Percentiles rank a stretch among this genome's conserved stretches.
phyloP scores from a whole-genome alignment of 1,139 yeast species.

The Taiozyma sp. region DNA sequence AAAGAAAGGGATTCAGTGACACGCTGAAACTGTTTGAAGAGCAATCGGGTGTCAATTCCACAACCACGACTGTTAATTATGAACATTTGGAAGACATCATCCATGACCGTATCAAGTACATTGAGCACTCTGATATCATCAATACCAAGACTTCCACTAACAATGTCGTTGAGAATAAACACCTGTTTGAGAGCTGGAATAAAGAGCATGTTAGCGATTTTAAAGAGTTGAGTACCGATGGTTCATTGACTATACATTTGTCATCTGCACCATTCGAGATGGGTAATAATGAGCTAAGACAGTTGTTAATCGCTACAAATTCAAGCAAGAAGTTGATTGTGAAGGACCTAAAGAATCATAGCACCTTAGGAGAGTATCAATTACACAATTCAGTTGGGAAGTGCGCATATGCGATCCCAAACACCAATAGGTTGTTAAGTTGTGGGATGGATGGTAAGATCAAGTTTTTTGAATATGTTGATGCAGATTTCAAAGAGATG shows the following conservation, averaged over 20 bases:
- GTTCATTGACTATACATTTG: constrained; percentile 15
- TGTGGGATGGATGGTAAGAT: constrained; percentile 31
- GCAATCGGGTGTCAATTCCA: constrained; percentile 39
- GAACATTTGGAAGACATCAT: constrained; percentile 51
- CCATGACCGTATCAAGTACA: constrained; percentile 42
- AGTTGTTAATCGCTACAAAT: constrained; percentile 11
- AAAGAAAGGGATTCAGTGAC: constrained; percentile 37
- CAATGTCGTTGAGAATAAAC: constrained; percentile 7
- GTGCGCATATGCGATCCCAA: constrained; percentile 13
- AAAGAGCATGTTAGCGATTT: background rate
- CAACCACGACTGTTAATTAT: constrained; percentile 17
- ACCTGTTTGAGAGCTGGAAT: constrained; percentile 10
- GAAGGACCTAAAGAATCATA: constrained; percentile 7
- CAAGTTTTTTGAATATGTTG: constrained; percentile 7
- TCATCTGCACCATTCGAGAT: constrained; percentile 10
- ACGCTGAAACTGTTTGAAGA: constrained; percentile 46
- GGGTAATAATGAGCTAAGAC: background rate
- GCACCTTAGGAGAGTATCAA: background rate
- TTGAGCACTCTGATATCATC: constrained; percentile 15
- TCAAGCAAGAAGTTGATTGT: constrained; percentile 13
- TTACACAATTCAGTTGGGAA: constrained; percentile 15
- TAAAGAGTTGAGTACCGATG: background rate
- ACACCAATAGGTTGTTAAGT: constrained; percentile 9
- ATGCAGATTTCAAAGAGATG: constrained; percentile 11
- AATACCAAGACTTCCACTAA: background rate